Evolutionary conservation across 306 rosid species (phyloP).

Genomic region (Ormosia emarginata): DNA sequence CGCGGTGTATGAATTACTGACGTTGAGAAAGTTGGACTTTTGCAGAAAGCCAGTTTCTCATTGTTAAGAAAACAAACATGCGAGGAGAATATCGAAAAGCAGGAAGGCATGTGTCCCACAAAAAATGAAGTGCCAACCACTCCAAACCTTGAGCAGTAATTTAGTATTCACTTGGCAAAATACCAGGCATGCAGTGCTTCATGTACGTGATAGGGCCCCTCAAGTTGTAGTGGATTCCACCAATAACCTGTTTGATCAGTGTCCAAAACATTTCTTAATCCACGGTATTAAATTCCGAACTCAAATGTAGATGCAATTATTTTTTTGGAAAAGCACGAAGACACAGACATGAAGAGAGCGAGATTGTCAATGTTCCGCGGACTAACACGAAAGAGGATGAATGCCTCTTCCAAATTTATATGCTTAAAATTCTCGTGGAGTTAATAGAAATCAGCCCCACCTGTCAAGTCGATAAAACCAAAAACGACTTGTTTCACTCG

Average conservation of each 20-base stretch:
- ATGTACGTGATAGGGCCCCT: conserved; percentile 42
- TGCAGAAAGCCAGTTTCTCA: conserved; percentile 10
- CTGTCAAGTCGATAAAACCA: conserved; percentile 36
- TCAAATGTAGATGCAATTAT: conserved; percentile 9
- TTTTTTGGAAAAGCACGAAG: conserved; percentile 13
- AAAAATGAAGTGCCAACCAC: conserved; percentile 21
- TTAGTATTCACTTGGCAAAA: conserved; percentile 25
- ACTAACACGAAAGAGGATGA: conserved; percentile 5
- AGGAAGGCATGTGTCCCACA: conserved; percentile 37
- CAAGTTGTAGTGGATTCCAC: conserved; percentile 28
- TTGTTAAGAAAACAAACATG: conserved; percentile 31
- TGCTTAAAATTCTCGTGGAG: conserved; percentile 22
- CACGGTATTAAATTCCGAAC: not conserved
- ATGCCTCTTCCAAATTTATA: conserved; percentile 20
- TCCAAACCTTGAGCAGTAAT: conserved; percentile 23
- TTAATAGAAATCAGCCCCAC: conserved; percentile 35
- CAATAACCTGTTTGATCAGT: conserved; percentile 9
- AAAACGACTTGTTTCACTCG: conserved; percentile 15
- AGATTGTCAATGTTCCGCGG: conserved; percentile 16
- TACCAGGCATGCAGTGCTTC: conserved; percentile 17
- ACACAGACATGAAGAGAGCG: conserved; percentile 18
- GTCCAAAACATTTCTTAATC: conserved; percentile 14
- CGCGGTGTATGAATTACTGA: not conserved
- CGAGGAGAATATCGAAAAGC: conserved; percentile 27
- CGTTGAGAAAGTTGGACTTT: not conserved